Conservation (phyloP, 23 red algal genomes). For the Gracilaria vermiculophylla region DNA sequence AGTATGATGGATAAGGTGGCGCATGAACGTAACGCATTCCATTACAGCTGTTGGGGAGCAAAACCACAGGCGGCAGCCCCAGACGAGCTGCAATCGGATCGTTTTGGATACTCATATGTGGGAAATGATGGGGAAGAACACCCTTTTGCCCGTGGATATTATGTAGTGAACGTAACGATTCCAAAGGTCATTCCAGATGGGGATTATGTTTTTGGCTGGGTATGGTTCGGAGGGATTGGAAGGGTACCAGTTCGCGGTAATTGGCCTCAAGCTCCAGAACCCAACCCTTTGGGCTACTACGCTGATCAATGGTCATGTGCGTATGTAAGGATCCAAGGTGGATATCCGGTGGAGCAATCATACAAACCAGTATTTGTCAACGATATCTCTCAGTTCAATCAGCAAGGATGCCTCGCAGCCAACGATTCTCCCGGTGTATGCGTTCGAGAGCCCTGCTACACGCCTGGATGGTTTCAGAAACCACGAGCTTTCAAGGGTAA, state of each 20-base stretch:
- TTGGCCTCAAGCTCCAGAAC: constrained; percentile 9
- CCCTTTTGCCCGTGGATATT: constrained; percentile 19
- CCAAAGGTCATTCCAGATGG: constrained; percentile 53
- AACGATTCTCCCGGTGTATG: constrained; percentile 49
- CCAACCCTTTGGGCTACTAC: constrained; percentile 35
- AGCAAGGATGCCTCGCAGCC: constrained; percentile 30
- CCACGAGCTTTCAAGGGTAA: constrained; percentile 8
- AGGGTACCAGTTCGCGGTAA: constrained; percentile 10
- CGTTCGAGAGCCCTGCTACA: constrained; percentile 21
- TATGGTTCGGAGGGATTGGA: constrained; percentile 56
- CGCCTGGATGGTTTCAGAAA: constrained; percentile 6
- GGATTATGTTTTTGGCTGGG: constrained; percentile 63
- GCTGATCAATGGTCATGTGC: constrained; percentile 46
- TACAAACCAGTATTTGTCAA: constrained; percentile 40
- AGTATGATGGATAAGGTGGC: constrained; percentile 44
- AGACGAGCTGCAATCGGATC: constrained; percentile 17
- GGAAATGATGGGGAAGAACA: constrained; percentile 23
- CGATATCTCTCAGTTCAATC: constrained; percentile 36
- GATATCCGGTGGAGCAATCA: not conserved
- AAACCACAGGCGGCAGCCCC: not conserved
- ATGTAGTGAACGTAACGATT: constrained; percentile 25
- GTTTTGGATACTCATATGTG: constrained; percentile 25
- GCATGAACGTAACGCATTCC: constrained; percentile 43
- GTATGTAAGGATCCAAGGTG: constrained; percentile 31
- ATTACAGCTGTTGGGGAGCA: constrained; percentile 65